Conservation (phyloP, 306 rosid genomes). For the Lablab purpureus region DNA sequence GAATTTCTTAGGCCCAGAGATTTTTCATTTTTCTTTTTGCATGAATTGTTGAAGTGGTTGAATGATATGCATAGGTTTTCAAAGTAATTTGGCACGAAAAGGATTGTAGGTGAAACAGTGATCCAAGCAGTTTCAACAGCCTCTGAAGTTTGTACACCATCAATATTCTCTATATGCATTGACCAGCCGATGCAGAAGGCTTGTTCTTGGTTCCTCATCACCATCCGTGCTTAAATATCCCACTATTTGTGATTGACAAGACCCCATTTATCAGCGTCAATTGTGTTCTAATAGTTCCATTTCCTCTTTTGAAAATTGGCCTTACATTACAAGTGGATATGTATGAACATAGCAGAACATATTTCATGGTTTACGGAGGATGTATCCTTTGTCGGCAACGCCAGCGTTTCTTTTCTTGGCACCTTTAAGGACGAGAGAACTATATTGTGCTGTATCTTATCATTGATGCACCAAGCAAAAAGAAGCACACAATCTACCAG, state of each 20-base stretch:
- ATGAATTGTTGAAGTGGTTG: background rate
- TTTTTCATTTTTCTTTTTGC: background rate
- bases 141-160: conserved; percentile 20
- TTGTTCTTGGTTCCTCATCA: conserved; percentile 8
- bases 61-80: conserved; percentile 20
- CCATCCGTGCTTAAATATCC: conserved; percentile 12
- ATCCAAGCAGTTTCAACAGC: conserved; percentile 10
- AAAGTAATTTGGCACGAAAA: background rate
- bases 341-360: conserved; percentile 29
- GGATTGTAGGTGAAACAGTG: background rate
- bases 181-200: conserved; percentile 13
- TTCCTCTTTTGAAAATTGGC: conserved; percentile 34
- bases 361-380: conserved; percentile 44
- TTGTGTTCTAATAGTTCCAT: background rate
- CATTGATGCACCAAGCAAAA: background rate
- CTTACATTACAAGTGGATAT: conserved; percentile 39
- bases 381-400: conserved; percentile 43
- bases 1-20: background rate
- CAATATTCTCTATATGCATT: conserved; percentile 22
- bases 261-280: conserved; percentile 34
- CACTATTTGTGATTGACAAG: conserved; percentile 42
- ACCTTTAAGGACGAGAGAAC: background rate
- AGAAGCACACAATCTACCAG: background rate
- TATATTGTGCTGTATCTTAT: background rate
- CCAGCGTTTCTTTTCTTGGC: conserved; percentile 9